Evolutionary conservation across 2,329 filamentous ascomycete genomes (phyloP).

Genomic region (Alternaria metachromatica): DNA sequence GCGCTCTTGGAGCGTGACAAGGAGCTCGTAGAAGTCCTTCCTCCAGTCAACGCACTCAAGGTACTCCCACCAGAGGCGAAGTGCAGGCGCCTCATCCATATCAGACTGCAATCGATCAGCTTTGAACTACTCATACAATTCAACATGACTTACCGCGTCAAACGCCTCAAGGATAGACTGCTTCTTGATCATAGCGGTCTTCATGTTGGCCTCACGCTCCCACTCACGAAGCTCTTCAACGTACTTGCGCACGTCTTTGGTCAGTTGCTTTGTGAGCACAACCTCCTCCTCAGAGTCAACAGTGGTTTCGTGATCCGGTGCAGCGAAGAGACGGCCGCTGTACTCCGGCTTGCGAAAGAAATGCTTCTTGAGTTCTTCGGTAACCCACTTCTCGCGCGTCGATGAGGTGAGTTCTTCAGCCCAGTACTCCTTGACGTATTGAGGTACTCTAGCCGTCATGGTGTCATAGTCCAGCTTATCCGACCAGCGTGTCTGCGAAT

Average conservation of each 20-base stretch:
- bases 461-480: constrained; percentile 55
- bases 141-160: constrained; percentile 34
- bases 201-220: constrained; percentile 49
- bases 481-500: constrained; percentile 53
- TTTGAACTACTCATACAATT: not conserved
- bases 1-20: constrained; percentile 39
- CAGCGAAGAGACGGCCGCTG: constrained; percentile 38
- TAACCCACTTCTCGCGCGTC: constrained; percentile 52
- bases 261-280: constrained; percentile 32
- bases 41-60: constrained; percentile 54
- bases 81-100: constrained; percentile 47
- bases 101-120: constrained; percentile 40
- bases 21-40: constrained; percentile 50
- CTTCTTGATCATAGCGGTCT: constrained; percentile 44
- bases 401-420: constrained; percentile 47
- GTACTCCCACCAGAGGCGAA: constrained; percentile 58
- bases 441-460: constrained; percentile 47
- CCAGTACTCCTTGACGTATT: constrained; percentile 49
- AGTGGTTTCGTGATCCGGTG: constrained; percentile 19
- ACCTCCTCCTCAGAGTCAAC: constrained; percentile 26
- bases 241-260: constrained; percentile 43
- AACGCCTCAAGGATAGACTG: constrained; percentile 52
- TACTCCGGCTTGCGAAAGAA: constrained; percentile 54
- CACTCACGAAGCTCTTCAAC: constrained; percentile 46
- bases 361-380: constrained; percentile 48